Evolutionary conservation across 805 yeast genomes (phyloP), one percentile per base, ranked within the genome.

Genomic region (Peterozyma xylosa): DNA sequence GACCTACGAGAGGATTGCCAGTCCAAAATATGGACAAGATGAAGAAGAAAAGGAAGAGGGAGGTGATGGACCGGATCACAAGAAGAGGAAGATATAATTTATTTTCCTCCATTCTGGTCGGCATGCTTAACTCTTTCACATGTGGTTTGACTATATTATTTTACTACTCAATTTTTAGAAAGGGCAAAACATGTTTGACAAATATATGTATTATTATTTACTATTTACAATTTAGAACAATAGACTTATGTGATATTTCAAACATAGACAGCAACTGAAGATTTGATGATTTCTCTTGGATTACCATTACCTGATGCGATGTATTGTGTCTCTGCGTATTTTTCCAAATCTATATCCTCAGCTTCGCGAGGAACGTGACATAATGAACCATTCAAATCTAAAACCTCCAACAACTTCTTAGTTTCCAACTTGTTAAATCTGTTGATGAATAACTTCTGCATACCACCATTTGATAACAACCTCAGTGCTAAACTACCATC

Each of bases 301-400:
- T 80, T 82, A 51, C 89, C 89, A 54, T 76, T 78, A 33, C 87
- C 87, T 49, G 78, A 70, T 33, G 74, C 43, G 36, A 78, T 63
- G 54, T 74, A 80, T 54, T 73, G 74, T 51, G 76, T 74, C 30
- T 68, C 62, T 1, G 67, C 59, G 41, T 76, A 56, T 45, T 62
- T 63, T 14, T 67, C 68, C 18, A 56, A 37, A 18, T 53, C 48
- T 11, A 51, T 35, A 38, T 54, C 53, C 14, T 48, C 47, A 11
- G 52, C 54, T 34, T 63, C 68, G 27, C 27, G 27, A 5, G 27
- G 27, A 21, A 21, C 27, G 27, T 21, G 27, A 21, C 27, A 21
- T 21, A 21, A 21, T 21, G 27, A 21, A 21, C 27, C 27, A 35
- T 63, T 66, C 11, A 57, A 51, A 43, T 70, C 66, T 41, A 63